Base-by-base conservation (phyloP, 805 yeast genomes). In the Helenozyma baotianmanensis region DNA sequence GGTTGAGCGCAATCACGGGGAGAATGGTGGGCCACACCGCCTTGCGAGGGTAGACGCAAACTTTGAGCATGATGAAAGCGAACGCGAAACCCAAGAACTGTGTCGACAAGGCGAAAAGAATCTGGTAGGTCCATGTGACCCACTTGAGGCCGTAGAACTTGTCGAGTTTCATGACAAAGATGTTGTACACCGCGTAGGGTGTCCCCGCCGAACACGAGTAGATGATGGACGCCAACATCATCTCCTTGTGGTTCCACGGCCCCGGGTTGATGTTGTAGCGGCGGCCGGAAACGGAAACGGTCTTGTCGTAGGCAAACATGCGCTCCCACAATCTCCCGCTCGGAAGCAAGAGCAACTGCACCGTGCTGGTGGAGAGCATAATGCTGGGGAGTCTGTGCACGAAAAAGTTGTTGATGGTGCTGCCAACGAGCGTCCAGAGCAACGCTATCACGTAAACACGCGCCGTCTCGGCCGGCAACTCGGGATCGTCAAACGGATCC, bases 31-130 rank as follows among this genome's bases (percentile, higher is more conserved):
- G 72, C 72, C 72, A 66, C 10, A 66, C 40, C 1, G 71, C 55
- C 39, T 61, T 64, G 15, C 55, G 53, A 2, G 72, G 72, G 38
- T 65, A 64, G 7, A 66, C 56, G 36, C 70, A 67, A 21, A 80
- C 72, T 38, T 73, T 70, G 47, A 82, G 68, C 67, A 78, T 67
- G 14, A 80, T 48, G 30, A 82, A 80, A 5, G 86, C 84, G 51
- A 80, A 70, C 1, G 83, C 80, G 47, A 77, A 74, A 15, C 87
- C 88, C 43, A 80, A 56, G 40, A 74, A 75, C 49, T 78, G 80
- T 2, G 83, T 67, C 2, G 81, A 67, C 4, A 78, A 42, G 1
- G 73, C 57, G 21, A 80, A 60, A 22, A 76, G 43, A 10, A 78
- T 43, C 53, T 76, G 80, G 53, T 69, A 81, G 1, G 77, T 72